A percentile compares a stretch with the other conserved stretches of the same genome.
Conservation (phyloP, 768 basidiomycete genomes). For the Mycena galericulata region DNA sequence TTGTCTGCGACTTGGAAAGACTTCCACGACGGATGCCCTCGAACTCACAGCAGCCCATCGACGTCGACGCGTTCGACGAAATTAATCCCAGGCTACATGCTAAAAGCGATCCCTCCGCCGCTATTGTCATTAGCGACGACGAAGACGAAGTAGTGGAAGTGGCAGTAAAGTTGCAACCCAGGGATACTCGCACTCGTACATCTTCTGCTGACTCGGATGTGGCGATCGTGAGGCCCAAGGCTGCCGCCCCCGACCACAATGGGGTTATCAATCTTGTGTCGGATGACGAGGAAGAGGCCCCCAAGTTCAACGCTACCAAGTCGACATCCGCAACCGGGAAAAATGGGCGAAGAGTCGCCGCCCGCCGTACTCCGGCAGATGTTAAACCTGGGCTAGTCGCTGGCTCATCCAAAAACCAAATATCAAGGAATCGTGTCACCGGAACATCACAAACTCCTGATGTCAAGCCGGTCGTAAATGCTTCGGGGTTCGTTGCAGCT, state of each 20-base stretch:
- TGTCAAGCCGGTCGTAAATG: background rate
- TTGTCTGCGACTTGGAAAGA: too few relatives aligned
- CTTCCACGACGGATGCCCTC: too few relatives aligned
- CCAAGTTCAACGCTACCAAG: background rate
- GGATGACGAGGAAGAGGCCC: constrained; percentile 17
- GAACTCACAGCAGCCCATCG: background rate
- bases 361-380: background rate
- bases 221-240: background rate
- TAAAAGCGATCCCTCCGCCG: background rate
- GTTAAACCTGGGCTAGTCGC: background rate
- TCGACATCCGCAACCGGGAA: background rate
- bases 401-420: too few relatives aligned
- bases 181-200: background rate
- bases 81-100: background rate
- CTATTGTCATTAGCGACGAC: constrained; percentile 30
- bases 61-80: background rate
- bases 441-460: background rate
- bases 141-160: constrained; percentile 6
- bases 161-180: background rate
- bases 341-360: background rate
- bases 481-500: constrained; percentile 7
- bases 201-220: background rate
- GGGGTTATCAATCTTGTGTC: constrained; percentile 21
- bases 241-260: background rate
- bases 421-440: too few relatives aligned